Evolutionary conservation across 192 early-diverging fungal genomes (phyloP).

Genomic region (Chytriomyces sp.): DNA sequence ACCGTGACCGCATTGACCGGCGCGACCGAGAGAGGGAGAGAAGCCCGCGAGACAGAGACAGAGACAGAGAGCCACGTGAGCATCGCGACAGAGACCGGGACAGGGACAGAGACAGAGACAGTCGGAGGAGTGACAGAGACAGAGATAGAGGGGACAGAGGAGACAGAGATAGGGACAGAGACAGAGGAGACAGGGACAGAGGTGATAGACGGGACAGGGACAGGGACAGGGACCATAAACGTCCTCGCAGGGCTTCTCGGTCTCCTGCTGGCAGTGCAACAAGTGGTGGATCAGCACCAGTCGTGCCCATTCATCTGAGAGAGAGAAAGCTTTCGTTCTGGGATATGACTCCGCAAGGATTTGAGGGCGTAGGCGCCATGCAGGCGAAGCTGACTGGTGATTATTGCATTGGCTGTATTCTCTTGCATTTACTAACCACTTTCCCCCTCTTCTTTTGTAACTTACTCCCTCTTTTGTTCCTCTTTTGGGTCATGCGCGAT

Average conservation of each 20-base stretch:
- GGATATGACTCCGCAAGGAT: conserved; percentile 91
- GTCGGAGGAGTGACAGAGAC: conserved; percentile 37
- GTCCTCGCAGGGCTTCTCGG: not conserved
- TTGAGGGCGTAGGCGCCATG: conserved; percentile 79
- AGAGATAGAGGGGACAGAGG: conserved; percentile 48
- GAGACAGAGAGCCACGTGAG: conserved; percentile 46
- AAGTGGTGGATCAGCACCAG: conserved; percentile 1
- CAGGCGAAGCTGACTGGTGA: conserved; percentile 88
- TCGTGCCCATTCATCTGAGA: conserved; percentile 78
- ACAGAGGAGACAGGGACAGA: conserved; percentile 24
- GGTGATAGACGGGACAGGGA: conserved; percentile 8
- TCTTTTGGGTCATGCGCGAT: too few species aligned
- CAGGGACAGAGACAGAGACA: conserved; percentile 56
- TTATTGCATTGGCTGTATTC: conserved; percentile 11
- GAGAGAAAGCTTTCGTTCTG: conserved; percentile 83
- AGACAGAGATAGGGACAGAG: conserved; percentile 41
- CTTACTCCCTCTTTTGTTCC: too few species aligned
- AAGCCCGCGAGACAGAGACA: conserved; percentile 10
- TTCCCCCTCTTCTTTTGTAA: too few species aligned
- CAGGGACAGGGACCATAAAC: conserved; percentile 7
- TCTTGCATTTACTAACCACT: not conserved
- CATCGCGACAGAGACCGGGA: conserved; percentile 61
- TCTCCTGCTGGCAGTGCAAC: not conserved
- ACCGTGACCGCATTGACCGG: too few species aligned
- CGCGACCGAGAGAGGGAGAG: too few species aligned